Evolutionary conservation across 257 asterid species (phyloP), one percentile per base, ranked within the genome.

Genomic region (Buddleja alternifolia): DNA sequence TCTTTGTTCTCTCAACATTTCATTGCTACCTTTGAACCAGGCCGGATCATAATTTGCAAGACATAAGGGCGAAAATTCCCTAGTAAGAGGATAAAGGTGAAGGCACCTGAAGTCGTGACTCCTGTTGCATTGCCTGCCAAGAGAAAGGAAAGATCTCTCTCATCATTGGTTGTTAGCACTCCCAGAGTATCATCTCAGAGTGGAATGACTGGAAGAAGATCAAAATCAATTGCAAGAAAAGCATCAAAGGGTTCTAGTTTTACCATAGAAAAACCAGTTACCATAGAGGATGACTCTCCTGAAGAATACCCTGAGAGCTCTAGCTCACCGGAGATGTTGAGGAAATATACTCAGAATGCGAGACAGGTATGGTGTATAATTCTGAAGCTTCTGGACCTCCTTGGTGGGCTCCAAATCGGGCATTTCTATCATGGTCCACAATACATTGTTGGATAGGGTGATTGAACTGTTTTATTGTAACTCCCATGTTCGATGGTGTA

Each of bases 111-210:
- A 72, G 72, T 75, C 52, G 77, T 69, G 65, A 60, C 71, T 59
- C 81, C 85, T 36, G 69, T 78, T 47, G 9, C 66, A n/a, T 73
- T 77, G 60, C 88, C 86, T 70, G 77, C 81, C 40, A 86, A 81
- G 82, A 78, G 95, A 73, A 86, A 85, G 76, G 87, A 88, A 74
- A 78, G 85, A 72, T 82, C 90, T 17, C 84, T 84, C 65, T 85
- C 90, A 34, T 80, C 93, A 45, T 67, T 86, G 77, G 93, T 80
- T 61, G 82, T 80, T 65, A 83, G 85, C 78, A 78, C 88, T 21
- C 90, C 95, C 20, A 63, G 76, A 74, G 80, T 78, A 64, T 76
- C 92, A 47, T 23, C 84, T 17, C 89, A 81, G 75, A 53, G 36
- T 11, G 76, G 83, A 54, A 78, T 75, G 78, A 80, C 84, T 5